Evolutionary conservation across 2,329 filamentous ascomycete genomes (phyloP).

Genomic region (Diaporthe citrichinensis): DNA sequence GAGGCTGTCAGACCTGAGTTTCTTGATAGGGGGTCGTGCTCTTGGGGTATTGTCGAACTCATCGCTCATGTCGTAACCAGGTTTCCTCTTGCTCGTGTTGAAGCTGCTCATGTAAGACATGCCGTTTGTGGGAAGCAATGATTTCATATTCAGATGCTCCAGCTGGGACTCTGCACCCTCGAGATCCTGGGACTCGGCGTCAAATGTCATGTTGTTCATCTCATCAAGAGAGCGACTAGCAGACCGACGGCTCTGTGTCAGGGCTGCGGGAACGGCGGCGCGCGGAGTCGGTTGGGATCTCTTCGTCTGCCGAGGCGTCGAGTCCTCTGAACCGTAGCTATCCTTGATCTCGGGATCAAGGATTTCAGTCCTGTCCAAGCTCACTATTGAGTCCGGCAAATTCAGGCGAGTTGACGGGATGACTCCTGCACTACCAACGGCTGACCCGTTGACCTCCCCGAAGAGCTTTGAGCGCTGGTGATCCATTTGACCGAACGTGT

Average conservation of each 20-base stretch:
- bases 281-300: conserved; percentile 43
- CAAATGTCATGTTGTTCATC: conserved; percentile 65
- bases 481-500: conserved; percentile 71
- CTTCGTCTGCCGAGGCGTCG: conserved; percentile 42
- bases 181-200: conserved; percentile 70
- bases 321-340: conserved; percentile 62
- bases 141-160: conserved; percentile 60
- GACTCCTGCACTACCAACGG: conserved; percentile 66
- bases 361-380: conserved; percentile 54
- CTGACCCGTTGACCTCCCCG: conserved; percentile 69
- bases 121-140: conserved; percentile 45
- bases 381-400: conserved; percentile 55
- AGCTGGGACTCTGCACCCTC: conserved; percentile 64
- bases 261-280: conserved; percentile 45
- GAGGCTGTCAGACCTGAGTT: conserved; percentile 66
- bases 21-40: conserved; percentile 66
- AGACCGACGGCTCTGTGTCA: conserved; percentile 43
- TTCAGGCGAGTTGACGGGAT: conserved; percentile 65
- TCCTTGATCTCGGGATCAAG: conserved; percentile 59
- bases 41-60: conserved; percentile 58
- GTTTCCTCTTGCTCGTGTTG: conserved; percentile 70
- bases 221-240: conserved; percentile 61
- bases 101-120: conserved; percentile 50
- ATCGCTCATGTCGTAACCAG: conserved; percentile 65
- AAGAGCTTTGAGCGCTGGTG: conserved; percentile 61